These are phyloP conservation scores for Neckera pumila DNA, from an alignment of 225 moss, liverwort and hornwort species.

Conservation along the genomic window DNA sequence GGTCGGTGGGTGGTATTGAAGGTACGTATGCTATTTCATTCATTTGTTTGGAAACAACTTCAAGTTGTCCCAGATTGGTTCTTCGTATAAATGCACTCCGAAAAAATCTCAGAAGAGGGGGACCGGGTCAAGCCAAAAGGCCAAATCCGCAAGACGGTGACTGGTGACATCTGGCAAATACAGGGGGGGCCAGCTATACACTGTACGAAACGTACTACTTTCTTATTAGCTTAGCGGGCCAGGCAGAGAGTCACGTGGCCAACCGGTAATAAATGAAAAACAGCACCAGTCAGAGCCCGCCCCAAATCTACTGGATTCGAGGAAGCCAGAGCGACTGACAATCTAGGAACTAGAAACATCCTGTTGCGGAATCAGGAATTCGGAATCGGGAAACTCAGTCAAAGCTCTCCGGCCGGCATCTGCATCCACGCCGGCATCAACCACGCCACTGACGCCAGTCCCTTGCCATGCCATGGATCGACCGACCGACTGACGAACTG, in stretches of 20 bases:
- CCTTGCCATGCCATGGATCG: background rate
- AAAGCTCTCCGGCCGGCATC: background rate
- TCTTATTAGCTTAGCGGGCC: background rate
- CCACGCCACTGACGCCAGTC: background rate
- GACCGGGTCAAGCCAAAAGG: background rate
- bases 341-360: background rate
- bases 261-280: background rate
- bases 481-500: background rate
- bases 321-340: background rate
- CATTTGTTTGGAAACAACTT: background rate
- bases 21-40: background rate
- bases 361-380: background rate
- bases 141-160: background rate
- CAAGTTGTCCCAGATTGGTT: background rate
- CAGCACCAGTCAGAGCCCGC: background rate
- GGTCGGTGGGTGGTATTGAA: background rate
- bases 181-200: background rate
- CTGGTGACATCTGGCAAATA: background rate
- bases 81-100: background rate
- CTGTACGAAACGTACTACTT: background rate
- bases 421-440: background rate
- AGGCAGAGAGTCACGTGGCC: background rate
- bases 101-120: background rate
- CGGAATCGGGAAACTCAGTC: background rate
- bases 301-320: background rate